A percentile compares a stretch with the other conserved stretches of the same genome.
These are phyloP conservation scores for Gonium pectorale DNA, from an alignment of 139 green algal genomes.

Conservation along the genomic window DNA sequence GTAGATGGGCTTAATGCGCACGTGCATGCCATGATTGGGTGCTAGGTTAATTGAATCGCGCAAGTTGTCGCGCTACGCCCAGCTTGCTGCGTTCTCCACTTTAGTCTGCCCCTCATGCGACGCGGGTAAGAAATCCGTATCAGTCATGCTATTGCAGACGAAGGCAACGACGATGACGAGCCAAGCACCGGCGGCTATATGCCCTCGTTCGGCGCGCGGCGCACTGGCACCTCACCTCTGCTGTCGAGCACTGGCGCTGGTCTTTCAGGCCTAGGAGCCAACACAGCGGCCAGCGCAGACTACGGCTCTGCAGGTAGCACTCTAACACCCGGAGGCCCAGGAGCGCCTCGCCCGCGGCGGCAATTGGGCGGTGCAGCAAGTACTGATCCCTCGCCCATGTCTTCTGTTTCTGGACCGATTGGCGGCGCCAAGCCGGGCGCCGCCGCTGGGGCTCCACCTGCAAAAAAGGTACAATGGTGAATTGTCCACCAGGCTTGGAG, in stretches of 20 bases:
- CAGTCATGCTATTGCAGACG: no score
- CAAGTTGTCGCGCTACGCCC: no score
- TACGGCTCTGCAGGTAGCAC: not conserved
- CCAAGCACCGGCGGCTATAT: slow-evolving; percentile 44
- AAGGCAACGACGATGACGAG: slow-evolving; percentile 7
- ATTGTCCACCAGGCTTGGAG: no score
- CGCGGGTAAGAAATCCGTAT: no score
- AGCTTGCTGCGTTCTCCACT: no score
- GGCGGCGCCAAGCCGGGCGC: not conserved
- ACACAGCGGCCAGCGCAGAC: not conserved
- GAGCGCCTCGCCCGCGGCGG: slow-evolving; percentile 24
- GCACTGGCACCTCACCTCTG: no score
- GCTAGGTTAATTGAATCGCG: no score
- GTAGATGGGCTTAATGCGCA: no score
- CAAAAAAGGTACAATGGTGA: slow-evolving; percentile 14
- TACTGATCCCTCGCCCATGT: slow-evolving; percentile 17
- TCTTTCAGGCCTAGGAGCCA: not conserved
- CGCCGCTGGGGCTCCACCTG: not conserved
- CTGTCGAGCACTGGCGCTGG: not conserved
- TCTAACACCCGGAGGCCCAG: slow-evolving; percentile 6
- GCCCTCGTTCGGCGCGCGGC: slow-evolving; percentile 39
- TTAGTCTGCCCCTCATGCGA: no score
- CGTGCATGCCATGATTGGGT: no score
- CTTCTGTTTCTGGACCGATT: not conserved
- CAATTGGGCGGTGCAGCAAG: slow-evolving; percentile 5